Base-by-base conservation (phyloP, 805 yeast species). In the Suhomyces xylopsoci region DNA sequence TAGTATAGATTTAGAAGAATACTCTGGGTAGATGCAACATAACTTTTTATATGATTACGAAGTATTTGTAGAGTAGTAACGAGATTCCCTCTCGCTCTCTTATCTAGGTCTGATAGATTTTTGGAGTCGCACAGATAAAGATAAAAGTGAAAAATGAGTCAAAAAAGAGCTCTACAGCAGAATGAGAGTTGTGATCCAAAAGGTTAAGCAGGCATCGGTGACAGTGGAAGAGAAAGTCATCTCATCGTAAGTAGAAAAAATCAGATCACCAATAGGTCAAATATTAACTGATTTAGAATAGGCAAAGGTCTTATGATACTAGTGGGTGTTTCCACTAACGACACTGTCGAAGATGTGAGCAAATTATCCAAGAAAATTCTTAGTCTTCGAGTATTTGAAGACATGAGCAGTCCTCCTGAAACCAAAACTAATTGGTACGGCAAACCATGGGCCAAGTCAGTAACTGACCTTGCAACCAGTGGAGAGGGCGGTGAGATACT, bases 151-250 rank as follows among this genome's bases (percentile, higher is more conserved):
- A 43, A 43, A 43, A 25, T 43, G 17, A 22, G 10, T n/a, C 24
- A 45, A 25, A 15, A 5, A 9, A 22, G 17, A 17, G 14, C 17
- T 15, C 9, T 2, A 12, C 19, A 45, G 9, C 15, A 47, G 20
- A 9, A 93, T 93, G 99, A 86, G 84, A 66, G 90, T 92, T 3
- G 97, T 94, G 1, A 81, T 94, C 32, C 99, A 94, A 65, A 83
- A 88, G 63, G 98, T 93, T 6, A 88, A 87, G 55, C 78, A 81
- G 46, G 98, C 97, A 0, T 87, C 96, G 0, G 99, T 94, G 0
- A 82, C 90, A 0, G 99, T 94, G 0, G 90, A 91, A 49, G 73
- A 77, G 7, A 64, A 78, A 48, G 75, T 88, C 0, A 81, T 92
- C 0, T 90, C 97, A 0, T 74, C 81, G 84, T 68, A 65, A 25